These are phyloP conservation scores for Debaryomyces robertsiae DNA, from an alignment of 1,139 yeast species.

Conservation along the genomic window DNA sequence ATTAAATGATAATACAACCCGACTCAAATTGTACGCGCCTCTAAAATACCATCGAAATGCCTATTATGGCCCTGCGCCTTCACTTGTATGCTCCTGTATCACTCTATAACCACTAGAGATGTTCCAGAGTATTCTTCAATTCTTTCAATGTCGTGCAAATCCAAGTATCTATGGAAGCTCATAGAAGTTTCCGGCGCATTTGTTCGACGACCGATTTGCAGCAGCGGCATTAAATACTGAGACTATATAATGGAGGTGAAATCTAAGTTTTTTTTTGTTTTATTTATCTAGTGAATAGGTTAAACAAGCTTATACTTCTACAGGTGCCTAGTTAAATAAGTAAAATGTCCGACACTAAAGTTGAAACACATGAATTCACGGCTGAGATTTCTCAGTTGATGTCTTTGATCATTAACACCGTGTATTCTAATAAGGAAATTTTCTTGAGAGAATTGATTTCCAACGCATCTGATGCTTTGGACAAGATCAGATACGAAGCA, in stretches of 20 bases:
- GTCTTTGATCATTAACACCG: slow-evolving; percentile 99
- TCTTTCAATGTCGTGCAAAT: slow-evolving; percentile 7
- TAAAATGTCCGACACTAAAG: slow-evolving; percentile 58
- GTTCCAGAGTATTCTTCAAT: too few relatives aligned
- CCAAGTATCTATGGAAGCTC: slow-evolving; percentile 29
- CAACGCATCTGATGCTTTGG: slow-evolving; percentile 84
- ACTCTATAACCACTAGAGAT: too few relatives aligned
- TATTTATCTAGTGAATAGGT: slow-evolving; percentile 2
- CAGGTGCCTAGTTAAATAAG: slow-evolving; percentile 8
- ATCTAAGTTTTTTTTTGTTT: slow-evolving; percentile 1
- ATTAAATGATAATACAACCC: background rate
- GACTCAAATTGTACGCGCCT: too few relatives aligned
- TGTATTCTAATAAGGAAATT: slow-evolving; percentile 98
- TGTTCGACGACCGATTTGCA: slow-evolving; percentile 20
- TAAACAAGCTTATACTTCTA: slow-evolving; percentile 8
- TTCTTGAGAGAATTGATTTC: slow-evolving; percentile 99
- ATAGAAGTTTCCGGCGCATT: slow-evolving; percentile 33
- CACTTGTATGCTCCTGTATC: too few relatives aligned
- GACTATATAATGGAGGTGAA: slow-evolving; percentile 7
- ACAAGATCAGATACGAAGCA: slow-evolving; percentile 97
- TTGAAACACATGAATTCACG: slow-evolving; percentile 94
- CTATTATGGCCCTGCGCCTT: too few relatives aligned
- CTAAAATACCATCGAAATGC: too few relatives aligned
- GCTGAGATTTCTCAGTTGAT: slow-evolving; percentile 99
- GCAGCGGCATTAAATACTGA: slow-evolving; percentile 7